A percentile compares a stretch with the other conserved stretches of the same genome.
phyloP scores from a whole-genome alignment of 2,329 filamentous ascomycete genomes.

The Fusarium humuli region DNA sequence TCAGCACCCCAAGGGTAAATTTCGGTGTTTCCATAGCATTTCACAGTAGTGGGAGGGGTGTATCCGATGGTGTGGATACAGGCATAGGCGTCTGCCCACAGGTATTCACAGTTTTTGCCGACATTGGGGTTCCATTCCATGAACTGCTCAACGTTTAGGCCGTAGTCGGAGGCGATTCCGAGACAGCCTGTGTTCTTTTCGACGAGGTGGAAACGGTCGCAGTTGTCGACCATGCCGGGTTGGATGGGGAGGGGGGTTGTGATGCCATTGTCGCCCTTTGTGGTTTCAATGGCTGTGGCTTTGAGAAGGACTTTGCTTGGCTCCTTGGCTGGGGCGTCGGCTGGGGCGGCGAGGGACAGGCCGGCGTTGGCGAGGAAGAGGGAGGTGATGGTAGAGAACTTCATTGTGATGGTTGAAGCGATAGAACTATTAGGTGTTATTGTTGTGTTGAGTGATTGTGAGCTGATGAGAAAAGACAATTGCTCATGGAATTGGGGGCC shows the following conservation, averaged over 20 bases:
- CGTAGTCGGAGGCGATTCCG: neutral
- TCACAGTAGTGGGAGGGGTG: neutral
- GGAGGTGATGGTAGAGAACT: constrained; percentile 1
- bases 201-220: constrained; percentile 9
- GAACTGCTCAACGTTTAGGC: neutral
- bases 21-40: neutral
- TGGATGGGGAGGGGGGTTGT: constrained; percentile 20
- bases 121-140: constrained; percentile 19
- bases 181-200: neutral
- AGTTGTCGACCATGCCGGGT: constrained; percentile 20
- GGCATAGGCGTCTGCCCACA: constrained; percentile 21
- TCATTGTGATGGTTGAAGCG: neutral
- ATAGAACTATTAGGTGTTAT: no score
- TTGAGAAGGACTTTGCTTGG: neutral
- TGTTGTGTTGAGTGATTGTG: neutral
- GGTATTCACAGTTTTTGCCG: neutral
- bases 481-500: fast-evolving
- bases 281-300: constrained; percentile 6
- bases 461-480: fast-evolving
- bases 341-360: neutral
- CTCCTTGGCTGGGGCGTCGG: neutral
- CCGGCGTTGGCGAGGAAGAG: constrained; percentile 1
- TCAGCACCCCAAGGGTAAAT: constrained; percentile 17
- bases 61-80: constrained; percentile 15
- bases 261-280: constrained; percentile 12